These are phyloP conservation scores for Epichloe scottii DNA, from an alignment of 2,329 filamentous ascomycete genomes.

Conservation along the genomic window DNA sequence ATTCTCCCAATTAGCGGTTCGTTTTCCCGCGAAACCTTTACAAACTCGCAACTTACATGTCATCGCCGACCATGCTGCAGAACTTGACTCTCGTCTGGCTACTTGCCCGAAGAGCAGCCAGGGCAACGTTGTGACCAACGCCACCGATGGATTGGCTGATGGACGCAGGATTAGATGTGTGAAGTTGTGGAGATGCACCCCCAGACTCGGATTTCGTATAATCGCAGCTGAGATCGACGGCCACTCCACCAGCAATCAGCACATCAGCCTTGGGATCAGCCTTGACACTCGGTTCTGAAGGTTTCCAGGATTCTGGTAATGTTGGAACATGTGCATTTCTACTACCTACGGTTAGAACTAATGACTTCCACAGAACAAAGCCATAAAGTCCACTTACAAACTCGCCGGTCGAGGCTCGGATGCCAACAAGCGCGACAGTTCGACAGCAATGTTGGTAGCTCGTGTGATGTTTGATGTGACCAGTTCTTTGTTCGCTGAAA, in stretches of 20 bases:
- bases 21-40: not conserved
- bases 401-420: constrained; percentile 17
- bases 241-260: constrained; percentile 83
- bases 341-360: constrained; percentile 26
- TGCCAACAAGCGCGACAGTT: constrained; percentile 34
- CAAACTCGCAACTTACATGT: constrained; percentile 38
- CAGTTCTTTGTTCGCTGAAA: constrained; percentile 59
- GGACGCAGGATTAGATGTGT: constrained; percentile 76
- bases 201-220: constrained; percentile 29
- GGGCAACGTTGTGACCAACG: constrained; percentile 83
- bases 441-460: constrained; percentile 41
- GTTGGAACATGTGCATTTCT: constrained; percentile 10
- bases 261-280: constrained; percentile 41
- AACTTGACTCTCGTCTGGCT: constrained; percentile 52
- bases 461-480: constrained; percentile 41
- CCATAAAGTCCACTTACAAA: constrained; percentile 24
- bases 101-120: constrained; percentile 61
- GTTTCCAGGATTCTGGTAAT: not conserved
- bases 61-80: constrained; percentile 71
- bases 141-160: constrained; percentile 80
- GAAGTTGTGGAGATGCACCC: constrained; percentile 35
- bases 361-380: constrained; percentile 1
- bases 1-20: not conserved
- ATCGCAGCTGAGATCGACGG: constrained; percentile 79
- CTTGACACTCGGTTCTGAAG: constrained; percentile 4